Evolutionary conservation across 2,329 filamentous ascomycete species (phyloP).

Genomic region (Pyrenochaeta sp.): DNA sequence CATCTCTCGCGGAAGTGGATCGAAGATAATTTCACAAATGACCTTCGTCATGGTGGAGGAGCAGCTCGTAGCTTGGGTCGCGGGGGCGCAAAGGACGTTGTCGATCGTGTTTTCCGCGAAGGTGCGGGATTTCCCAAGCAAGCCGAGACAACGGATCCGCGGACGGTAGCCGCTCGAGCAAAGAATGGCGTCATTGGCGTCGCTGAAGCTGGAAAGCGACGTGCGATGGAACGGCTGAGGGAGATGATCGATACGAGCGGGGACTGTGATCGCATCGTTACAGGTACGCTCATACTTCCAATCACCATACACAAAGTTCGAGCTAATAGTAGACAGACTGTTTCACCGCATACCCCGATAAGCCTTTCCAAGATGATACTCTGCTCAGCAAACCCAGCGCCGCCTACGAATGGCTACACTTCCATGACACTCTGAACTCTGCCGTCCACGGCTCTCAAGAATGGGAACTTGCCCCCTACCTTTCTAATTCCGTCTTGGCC

Average conservation of each 20-base stretch:
- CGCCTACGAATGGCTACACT: conserved; percentile 94
- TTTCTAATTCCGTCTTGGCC: conserved; percentile 84
- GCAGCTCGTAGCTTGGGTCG: conserved; percentile 76
- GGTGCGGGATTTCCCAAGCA: conserved; percentile 78
- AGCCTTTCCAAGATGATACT: conserved; percentile 92
- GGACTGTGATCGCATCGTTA: conserved; percentile 79
- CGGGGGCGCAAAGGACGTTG: conserved; percentile 77
- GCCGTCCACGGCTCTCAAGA: conserved; percentile 85
- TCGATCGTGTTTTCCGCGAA: conserved; percentile 79
- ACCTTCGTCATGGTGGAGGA: conserved; percentile 74
- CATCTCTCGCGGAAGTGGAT: conserved; percentile 79
- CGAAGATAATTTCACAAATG: conserved; percentile 73
- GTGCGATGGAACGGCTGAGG: conserved; percentile 74
- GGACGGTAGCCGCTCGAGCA: conserved; percentile 63
- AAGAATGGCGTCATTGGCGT: conserved; percentile 65
- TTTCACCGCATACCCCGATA: conserved; percentile 84
- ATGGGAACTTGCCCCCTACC: conserved; percentile 89
- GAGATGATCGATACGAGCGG: conserved; percentile 83
- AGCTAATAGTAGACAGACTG: conserved; percentile 64
- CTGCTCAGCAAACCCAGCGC: conserved; percentile 86
- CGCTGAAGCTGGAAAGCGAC: conserved; percentile 75
- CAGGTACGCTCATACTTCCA: conserved; percentile 48
- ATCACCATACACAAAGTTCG: neutral
- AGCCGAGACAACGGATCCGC: conserved; percentile 56
- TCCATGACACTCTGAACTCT: conserved; percentile 84